Evolutionary conservation across 2,329 filamentous ascomycete species (phyloP).

Genomic region (Phialophora expanda): DNA sequence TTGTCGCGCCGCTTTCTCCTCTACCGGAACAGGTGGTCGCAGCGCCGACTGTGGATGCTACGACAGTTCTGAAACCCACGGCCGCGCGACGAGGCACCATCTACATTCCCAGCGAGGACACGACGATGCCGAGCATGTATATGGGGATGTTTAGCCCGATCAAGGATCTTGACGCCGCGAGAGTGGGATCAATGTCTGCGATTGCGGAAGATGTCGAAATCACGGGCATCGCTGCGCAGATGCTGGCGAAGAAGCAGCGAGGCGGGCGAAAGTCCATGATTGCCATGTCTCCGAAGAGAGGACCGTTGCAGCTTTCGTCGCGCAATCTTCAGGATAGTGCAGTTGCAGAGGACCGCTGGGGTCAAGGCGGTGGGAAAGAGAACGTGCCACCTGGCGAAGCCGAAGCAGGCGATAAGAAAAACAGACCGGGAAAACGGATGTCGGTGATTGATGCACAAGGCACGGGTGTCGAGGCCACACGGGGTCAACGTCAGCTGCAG

Average conservation of each 20-base stretch:
- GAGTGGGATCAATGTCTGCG: neutral
- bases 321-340: constrained; percentile 50
- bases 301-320: constrained; percentile 55
- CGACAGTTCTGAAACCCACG: constrained; percentile 23
- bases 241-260: constrained; percentile 42
- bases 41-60: neutral
- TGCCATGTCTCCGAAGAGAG: constrained; percentile 40
- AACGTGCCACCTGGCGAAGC: constrained; percentile 61
- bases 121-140: constrained; percentile 50
- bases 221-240: constrained; percentile 45
- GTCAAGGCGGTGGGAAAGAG: constrained; percentile 65
- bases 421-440: neutral
- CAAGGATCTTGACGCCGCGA: constrained; percentile 40
- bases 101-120: constrained; percentile 52
- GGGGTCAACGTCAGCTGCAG: neutral
- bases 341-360: constrained; percentile 54
- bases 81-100: constrained; percentile 47
- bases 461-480: neutral
- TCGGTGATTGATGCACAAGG: neutral
- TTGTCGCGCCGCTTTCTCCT: neutral
- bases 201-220: constrained; percentile 30
- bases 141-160: constrained; percentile 52
- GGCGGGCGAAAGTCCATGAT: neutral
- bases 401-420: constrained; percentile 9
- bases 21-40: constrained; percentile 22